Conservation (phyloP, 2,329 filamentous ascomycete genomes). For the Metarhizium brunneum region DNA sequence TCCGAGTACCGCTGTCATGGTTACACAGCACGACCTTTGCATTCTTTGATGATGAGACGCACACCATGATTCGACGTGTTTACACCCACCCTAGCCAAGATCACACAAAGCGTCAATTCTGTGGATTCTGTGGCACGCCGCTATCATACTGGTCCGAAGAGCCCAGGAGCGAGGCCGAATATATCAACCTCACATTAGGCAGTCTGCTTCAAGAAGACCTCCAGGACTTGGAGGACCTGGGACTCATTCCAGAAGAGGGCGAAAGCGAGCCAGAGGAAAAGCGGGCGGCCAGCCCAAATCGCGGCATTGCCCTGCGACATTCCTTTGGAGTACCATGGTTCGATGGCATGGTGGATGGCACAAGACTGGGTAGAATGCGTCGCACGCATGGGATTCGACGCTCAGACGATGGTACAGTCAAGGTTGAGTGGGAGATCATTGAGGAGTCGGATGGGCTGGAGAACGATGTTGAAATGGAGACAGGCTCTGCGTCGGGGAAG, state of each 20-base stretch:
- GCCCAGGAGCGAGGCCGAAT: conserved; percentile 61
- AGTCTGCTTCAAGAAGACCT: conserved; percentile 65
- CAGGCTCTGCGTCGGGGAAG: conserved; percentile 32
- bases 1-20: conserved; percentile 74
- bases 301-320: conserved; percentile 31
- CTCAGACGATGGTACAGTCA: conserved; percentile 54
- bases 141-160: conserved; percentile 76
- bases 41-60: conserved; percentile 70
- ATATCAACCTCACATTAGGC: conserved; percentile 73
- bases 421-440: conserved; percentile 74
- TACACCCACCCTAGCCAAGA: conserved; percentile 53
- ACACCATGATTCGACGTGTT: conserved; percentile 53
- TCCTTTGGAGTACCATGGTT: conserved; percentile 79
- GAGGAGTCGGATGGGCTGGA: conserved; percentile 51
- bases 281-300: conserved; percentile 3
- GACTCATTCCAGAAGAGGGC: conserved; percentile 50
- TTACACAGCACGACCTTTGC: conserved; percentile 68
- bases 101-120: conserved; percentile 67
- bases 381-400: conserved; percentile 44
- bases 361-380: conserved; percentile 58
- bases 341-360: conserved; percentile 70
- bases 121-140: conserved; percentile 83
- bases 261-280: conserved; percentile 19
- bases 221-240: conserved; percentile 62
- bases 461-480: conserved; percentile 26